A percentile compares a stretch with the other conserved stretches of the same genome.
Evolutionary conservation across 2,329 filamentous ascomycete genomes (phyloP).

Genomic region (Penicillium sp.): DNA sequence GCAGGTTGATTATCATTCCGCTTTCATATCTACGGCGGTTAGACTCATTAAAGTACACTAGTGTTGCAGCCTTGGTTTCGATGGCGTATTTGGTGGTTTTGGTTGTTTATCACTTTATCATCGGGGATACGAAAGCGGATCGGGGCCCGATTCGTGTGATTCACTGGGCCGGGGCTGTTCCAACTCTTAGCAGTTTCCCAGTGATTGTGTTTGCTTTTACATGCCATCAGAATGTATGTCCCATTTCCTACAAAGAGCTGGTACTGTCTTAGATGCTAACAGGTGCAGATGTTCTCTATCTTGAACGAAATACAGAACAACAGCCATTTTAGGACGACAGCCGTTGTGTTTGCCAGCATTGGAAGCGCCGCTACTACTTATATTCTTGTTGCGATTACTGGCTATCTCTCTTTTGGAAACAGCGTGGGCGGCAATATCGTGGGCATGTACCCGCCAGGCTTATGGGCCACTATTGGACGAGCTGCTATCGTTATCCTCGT

Average conservation of each 20-base stretch:
- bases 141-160: conserved; percentile 77
- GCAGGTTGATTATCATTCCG: conserved; percentile 86
- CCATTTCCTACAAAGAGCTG: background rate
- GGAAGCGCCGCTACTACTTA: conserved; percentile 88
- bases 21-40: conserved; percentile 88
- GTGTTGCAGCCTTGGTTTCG: conserved; percentile 84
- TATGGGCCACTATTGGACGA: conserved; percentile 88
- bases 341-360: conserved; percentile 81
- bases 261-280: background rate
- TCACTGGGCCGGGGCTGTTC: conserved; percentile 77
- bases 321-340: conserved; percentile 75
- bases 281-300: conserved; percentile 89
- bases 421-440: conserved; percentile 91
- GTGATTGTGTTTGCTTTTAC: conserved; percentile 99
- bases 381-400: conserved; percentile 88
- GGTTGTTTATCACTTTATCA: conserved; percentile 88
- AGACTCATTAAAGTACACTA: conserved; percentile 97
- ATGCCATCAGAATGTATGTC: conserved; percentile 91
- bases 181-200: conserved; percentile 82
- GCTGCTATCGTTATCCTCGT: conserved; percentile 95
- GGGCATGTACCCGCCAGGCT: conserved; percentile 79
- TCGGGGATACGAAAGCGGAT: conserved; percentile 74
- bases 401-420: conserved; percentile 94
- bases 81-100: conserved; percentile 94
- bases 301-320: conserved; percentile 92